Evolutionary conservation across 2,329 filamentous ascomycete species (phyloP), one percentile per base, ranked within the genome.

Genomic region (Monosporascus sp.): DNA sequence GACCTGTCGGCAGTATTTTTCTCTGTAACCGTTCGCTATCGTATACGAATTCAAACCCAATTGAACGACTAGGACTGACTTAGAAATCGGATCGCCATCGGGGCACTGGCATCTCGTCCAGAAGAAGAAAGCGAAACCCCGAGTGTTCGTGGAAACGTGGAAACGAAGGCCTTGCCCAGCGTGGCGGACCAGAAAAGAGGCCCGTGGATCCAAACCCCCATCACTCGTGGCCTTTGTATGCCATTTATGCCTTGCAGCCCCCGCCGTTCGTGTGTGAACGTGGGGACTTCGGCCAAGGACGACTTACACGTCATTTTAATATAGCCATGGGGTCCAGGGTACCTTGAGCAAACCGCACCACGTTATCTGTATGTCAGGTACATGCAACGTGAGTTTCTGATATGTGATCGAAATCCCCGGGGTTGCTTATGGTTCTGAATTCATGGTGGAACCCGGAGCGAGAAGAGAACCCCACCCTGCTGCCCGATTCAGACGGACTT

Each of bases 41-140:
- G 14, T 46, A 5, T 9, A n/a, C 46, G 24, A 38, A 48, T 51
- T 63, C 52, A 59, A 54, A 60, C 62, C 60, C 56, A 61, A 64
- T 64, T 60, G 58, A 56, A 60, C 53, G 2, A 56, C 60, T 62
- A 54, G 51, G 52, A 54, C 54, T 51, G 53, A 59, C 46, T 50
- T 48, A 45, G 46, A 22, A 48, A 43, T 46, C 14, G n/a, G 17
- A 52, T 54, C 44, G 53, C 55, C 62, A 65, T 66, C 65, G 60
- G 63, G 63, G 62, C 63, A 65, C 56, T 63, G 57, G n/a, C n/a
- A 64, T 62, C 55, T 55, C 59, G 61, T 59, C 59, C 58, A 53
- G 60, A 57, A 55, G 60, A 50, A 58, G 54, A 52, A 52, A 55
- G 55, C 51, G n/a, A 55, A 52, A 51, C 49, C n/a, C 39, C 5